phyloP scores from a whole-genome alignment of 108 stramenopile genomes.

The Pseudonitzschia pungens region DNA sequence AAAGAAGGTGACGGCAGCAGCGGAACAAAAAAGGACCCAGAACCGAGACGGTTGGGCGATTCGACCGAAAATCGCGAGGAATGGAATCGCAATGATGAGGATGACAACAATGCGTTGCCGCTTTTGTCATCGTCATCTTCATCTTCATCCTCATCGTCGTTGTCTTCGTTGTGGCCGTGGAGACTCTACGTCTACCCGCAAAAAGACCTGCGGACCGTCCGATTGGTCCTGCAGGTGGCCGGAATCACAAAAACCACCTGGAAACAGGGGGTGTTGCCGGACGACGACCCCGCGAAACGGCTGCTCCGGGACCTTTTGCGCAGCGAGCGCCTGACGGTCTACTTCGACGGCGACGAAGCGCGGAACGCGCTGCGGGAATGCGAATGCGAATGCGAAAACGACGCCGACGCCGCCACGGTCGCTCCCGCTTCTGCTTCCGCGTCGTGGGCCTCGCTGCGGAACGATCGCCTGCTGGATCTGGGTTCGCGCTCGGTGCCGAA shows the following conservation, averaged over 20 bases:
- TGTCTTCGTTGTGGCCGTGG: conserved; percentile 32
- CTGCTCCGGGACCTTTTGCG: neutral
- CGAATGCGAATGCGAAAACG: neutral
- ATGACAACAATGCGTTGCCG: neutral
- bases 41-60: too few relatives aligned
- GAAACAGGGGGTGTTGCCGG: too few relatives aligned
- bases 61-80: neutral
- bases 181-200: conserved; percentile 30
- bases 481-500: conserved; percentile 23
- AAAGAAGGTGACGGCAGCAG: too few relatives aligned
- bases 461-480: conserved; percentile 18
- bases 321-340: neutral
- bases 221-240: conserved; percentile 19
- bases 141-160: too few relatives aligned
- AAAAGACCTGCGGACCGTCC: conserved; percentile 18
- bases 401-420: neutral
- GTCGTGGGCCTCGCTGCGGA: neutral
- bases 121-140: too few relatives aligned
- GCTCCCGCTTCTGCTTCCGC: too few relatives aligned
- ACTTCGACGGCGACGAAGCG: neutral
- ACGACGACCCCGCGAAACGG: too few relatives aligned
- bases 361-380: neutral
- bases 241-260: neutral
- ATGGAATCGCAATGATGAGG: neutral
- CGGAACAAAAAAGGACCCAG: too few relatives aligned